Base-by-base conservation (phyloP, 2,329 filamentous ascomycete genomes). In the Ceratocystis albifundus region DNA sequence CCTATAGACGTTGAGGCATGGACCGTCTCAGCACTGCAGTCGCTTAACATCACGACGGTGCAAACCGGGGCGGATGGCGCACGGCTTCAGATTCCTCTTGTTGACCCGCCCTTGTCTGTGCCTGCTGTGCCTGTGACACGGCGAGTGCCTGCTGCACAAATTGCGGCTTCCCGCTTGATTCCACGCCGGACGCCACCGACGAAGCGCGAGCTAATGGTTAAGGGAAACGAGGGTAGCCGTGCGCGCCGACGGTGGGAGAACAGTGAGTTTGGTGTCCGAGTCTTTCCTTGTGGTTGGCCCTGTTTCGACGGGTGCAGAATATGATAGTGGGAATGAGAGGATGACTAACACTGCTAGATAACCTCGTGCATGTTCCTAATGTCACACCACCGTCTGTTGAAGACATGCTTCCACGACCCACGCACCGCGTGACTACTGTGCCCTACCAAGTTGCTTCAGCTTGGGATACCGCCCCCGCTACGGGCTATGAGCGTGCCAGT, bases 161-260 rank as follows among this genome's bases (percentile, higher is more conserved):
- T 61, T 5, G 66, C 66, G 4, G 66, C 62, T 2, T 55, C 30
- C 32, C 32, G 63, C 1, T 22, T 67, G 22, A 74, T 75, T 66
- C 78, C 74, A 69, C 78, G 74, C 69, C 79, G 77, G 66, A 81
- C 76, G 65, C 78, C 73, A 0, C 80, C 80, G 20, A 75, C 77
- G 41, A 77, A 83, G 64, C 85, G 92, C 20, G 90, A 96, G 70
- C 84, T 86, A 1, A 73, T 96, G 64, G 79, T 94, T 41, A 95
- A 91, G 77, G 93, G 93, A 66, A 96, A 95, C 71, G 91, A 96
- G 75, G 93, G 93, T 44, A 93, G 85, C 71, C 84, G 93, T 45
- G 86, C 93, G 72, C 82, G 93, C 62, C 87, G 93, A 71, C 83
- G 93, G 66, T 97, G 92, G 91, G 94, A 99, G 79, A 99, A 97